phyloP scores from a whole-genome alignment of 208 protist species.

The Trichomonas tenax region DNA sequence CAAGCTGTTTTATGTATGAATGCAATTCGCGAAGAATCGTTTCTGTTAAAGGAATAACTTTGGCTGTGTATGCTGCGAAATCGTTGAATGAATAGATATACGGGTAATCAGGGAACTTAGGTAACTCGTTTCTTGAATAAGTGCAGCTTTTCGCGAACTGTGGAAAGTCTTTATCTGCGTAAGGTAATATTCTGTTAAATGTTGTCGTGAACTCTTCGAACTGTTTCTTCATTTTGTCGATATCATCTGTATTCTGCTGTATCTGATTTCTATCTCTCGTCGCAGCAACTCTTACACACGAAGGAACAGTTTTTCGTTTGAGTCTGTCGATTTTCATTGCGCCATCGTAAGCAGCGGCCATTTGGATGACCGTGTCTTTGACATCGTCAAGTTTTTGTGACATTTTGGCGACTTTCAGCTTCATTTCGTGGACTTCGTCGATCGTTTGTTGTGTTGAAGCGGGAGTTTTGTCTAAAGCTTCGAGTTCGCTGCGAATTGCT shows the following conservation, averaged over 20 bases:
- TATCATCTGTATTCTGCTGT: too few species aligned
- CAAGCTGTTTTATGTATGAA: neutral
- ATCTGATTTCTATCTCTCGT: neutral
- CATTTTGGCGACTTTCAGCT: neutral
- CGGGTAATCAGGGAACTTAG: neutral
- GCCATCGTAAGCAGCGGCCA: neutral
- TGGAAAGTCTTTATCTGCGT: neutral
- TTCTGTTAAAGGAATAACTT: neutral
- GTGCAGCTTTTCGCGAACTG: neutral
- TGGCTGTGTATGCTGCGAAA: neutral
- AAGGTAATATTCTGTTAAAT: neutral
- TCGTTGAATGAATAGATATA: neutral
- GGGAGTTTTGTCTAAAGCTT: neutral
- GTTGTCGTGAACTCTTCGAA: neutral
- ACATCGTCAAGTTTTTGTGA: neutral
- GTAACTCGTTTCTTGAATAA: neutral
- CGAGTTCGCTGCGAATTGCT: neutral
- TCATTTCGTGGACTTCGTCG: neutral
- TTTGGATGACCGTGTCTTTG: neutral
- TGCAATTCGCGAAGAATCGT: neutral
- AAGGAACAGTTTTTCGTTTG: neutral
- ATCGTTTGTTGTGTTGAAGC: neutral
- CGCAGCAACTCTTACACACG: neutral
- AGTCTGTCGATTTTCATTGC: neutral
- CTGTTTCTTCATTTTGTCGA: neutral